A percentile compares a stretch with the other conserved stretches of the same genome.
These are phyloP conservation scores for Halophytophthora polymorphica DNA, from an alignment of 352 stramenopile genomes.

Conservation along the genomic window DNA sequence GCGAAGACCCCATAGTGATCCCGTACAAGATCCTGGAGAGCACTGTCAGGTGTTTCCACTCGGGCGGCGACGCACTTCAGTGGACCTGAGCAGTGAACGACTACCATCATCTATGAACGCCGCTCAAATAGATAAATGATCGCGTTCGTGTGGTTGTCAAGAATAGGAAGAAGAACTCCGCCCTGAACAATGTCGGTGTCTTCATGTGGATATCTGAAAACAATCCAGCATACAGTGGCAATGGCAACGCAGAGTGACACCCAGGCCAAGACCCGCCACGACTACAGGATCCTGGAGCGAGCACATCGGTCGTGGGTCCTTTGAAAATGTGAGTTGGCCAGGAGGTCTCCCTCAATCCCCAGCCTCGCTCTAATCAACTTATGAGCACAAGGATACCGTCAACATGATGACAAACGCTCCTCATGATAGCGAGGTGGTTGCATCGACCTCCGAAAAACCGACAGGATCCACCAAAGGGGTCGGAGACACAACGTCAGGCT, in stretches of 20 bases:
- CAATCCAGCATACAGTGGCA: background rate
- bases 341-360: background rate
- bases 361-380: too few relatives aligned
- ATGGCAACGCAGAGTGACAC: conserved; percentile 3
- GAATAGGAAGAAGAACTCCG: too few relatives aligned
- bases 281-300: conserved; percentile 28
- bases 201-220: background rate
- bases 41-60: conserved; percentile 58
- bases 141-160: background rate
- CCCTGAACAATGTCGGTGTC: background rate
- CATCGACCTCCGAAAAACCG: background rate
- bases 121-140: background rate
- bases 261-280: conserved; percentile 15
- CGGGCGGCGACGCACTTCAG: conserved; percentile 19
- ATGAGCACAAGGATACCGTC: too few relatives aligned
- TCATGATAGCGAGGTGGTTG: background rate
- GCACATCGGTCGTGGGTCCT: conserved; percentile 50
- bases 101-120: background rate
- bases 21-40: conserved; percentile 76
- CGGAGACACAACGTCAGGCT: too few relatives aligned
- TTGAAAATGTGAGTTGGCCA: conserved; percentile 40
- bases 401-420: conserved; percentile 29
- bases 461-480: background rate
- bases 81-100: conserved; percentile 12
- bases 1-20: conserved; percentile 28